These are phyloP conservation scores for Didymella segeticola DNA, from an alignment of 2,329 filamentous ascomycete species.

Conservation along the genomic window DNA sequence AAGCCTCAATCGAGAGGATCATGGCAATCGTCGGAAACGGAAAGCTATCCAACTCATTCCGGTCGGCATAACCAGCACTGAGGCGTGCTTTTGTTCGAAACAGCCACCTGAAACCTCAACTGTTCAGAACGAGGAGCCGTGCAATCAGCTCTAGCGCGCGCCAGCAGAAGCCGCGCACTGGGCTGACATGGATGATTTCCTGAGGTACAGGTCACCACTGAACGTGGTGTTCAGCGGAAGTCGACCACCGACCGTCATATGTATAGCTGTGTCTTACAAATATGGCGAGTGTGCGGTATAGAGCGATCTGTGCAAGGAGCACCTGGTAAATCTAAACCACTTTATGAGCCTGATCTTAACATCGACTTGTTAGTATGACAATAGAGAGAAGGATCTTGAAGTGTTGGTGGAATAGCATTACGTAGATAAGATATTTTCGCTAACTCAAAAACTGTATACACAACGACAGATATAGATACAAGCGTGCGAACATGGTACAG, in stretches of 20 bases:
- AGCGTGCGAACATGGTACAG: slow-evolving; percentile 1
- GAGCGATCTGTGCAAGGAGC: neutral
- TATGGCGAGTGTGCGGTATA: neutral
- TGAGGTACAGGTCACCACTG: neutral
- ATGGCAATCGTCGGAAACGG: neutral
- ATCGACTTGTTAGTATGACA: neutral
- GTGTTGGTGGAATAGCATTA: slow-evolving; percentile 11
- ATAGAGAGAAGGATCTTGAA: too few species aligned
- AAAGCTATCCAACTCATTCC: neutral
- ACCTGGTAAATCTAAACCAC: neutral
- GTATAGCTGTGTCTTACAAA: neutral
- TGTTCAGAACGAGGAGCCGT: neutral
- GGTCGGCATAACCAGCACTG: neutral
- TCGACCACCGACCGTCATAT: neutral
- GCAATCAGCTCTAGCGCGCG: neutral
- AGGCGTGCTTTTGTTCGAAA: neutral
- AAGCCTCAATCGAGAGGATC: neutral
- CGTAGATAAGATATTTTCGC: slow-evolving; percentile 14
- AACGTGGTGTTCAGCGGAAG: neutral
- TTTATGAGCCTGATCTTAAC: neutral
- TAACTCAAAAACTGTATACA: slow-evolving; percentile 14
- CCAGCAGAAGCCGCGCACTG: neutral
- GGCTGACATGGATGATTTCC: neutral
- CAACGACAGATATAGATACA: slow-evolving; percentile 12
- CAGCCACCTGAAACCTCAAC: slow-evolving; percentile 5